Evolutionary conservation across 1,139 yeast genomes (phyloP).

Genomic region (Eremothecium cymbalariae): DNA sequence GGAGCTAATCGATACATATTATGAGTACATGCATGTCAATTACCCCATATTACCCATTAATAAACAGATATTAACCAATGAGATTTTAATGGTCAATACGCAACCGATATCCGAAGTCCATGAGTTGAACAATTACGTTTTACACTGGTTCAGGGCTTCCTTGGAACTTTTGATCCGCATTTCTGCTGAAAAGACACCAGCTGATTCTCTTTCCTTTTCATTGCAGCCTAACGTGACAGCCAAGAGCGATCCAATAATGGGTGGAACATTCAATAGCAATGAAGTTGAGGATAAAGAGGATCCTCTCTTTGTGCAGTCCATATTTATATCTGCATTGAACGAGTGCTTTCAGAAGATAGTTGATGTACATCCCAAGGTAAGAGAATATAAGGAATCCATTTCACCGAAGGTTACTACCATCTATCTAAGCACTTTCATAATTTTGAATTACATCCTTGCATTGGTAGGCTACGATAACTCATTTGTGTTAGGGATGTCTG

Average conservation of each 20-base stretch:
- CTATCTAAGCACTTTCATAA: constrained; percentile 41
- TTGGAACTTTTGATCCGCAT: constrained; percentile 39
- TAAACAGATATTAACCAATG: constrained; percentile 33
- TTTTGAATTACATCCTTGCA: constrained; percentile 49
- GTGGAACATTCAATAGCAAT: neutral
- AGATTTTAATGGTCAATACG: constrained; percentile 32
- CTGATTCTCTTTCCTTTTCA: neutral
- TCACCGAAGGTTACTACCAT: constrained; percentile 35
- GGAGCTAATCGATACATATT: constrained; percentile 38
- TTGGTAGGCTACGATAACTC: constrained; percentile 53
- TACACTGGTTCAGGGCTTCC: constrained; percentile 46
- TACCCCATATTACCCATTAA: constrained; percentile 54
- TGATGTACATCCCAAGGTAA: constrained; percentile 39
- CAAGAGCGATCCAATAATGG: neutral
- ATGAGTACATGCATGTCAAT: constrained; percentile 44
- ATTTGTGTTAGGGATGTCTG: constrained; percentile 45
- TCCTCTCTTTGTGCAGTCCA: constrained; percentile 27
- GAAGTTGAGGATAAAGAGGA: constrained; percentile 6
- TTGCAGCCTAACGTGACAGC: neutral
- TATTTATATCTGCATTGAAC: constrained; percentile 27
- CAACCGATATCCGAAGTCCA: constrained; percentile 32
- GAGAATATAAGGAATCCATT: constrained; percentile 28
- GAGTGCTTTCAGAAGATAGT: constrained; percentile 39
- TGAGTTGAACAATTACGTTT: constrained; percentile 37
- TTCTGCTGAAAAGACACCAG: constrained; percentile 31